Evolutionary conservation across 176 grass and related monocot species (phyloP).

Genomic region (Zizania latifolia): DNA sequence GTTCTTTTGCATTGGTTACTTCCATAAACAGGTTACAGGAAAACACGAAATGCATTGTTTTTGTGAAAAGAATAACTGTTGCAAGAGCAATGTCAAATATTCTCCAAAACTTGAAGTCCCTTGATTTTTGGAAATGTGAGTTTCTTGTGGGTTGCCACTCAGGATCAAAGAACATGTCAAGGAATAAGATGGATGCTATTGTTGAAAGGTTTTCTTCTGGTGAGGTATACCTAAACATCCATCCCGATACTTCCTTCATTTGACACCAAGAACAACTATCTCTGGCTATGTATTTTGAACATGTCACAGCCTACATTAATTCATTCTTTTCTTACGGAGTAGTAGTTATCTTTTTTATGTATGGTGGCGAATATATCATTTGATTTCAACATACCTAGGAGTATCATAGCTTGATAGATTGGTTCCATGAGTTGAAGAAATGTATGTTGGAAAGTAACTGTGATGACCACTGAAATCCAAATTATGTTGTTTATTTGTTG

Average conservation of each 20-base stretch:
- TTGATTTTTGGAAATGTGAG: slow-evolving; percentile 82
- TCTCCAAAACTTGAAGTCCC: slow-evolving; percentile 58
- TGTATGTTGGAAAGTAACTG: slow-evolving; percentile 10
- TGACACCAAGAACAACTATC: too few species aligned
- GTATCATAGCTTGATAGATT: neutral
- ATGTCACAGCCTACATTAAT: neutral
- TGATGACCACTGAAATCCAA: neutral
- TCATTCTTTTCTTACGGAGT: neutral
- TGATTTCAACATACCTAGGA: neutral
- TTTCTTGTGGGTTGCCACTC: slow-evolving; percentile 82
- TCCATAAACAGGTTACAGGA: slow-evolving; percentile 52
- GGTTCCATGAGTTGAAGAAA: neutral
- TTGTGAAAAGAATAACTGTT: slow-evolving; percentile 83
- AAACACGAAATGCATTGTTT: slow-evolving; percentile 85
- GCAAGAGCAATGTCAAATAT: slow-evolving; percentile 65
- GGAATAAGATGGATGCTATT: slow-evolving; percentile 71
- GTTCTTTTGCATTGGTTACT: slow-evolving; percentile 31
- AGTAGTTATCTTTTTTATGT: neutral
- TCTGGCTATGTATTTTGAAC: slow-evolving; percentile 10
- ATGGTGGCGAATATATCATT: neutral
- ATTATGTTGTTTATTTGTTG: slow-evolving; percentile 5
- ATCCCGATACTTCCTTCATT: neutral
- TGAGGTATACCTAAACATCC: slow-evolving; percentile 53
- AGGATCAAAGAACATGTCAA: slow-evolving; percentile 71
- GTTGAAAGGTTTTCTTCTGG: slow-evolving; percentile 78